These are phyloP conservation scores for Botrytis porri DNA, from an alignment of 2,329 filamentous ascomycete genomes.

Conservation along the genomic window DNA sequence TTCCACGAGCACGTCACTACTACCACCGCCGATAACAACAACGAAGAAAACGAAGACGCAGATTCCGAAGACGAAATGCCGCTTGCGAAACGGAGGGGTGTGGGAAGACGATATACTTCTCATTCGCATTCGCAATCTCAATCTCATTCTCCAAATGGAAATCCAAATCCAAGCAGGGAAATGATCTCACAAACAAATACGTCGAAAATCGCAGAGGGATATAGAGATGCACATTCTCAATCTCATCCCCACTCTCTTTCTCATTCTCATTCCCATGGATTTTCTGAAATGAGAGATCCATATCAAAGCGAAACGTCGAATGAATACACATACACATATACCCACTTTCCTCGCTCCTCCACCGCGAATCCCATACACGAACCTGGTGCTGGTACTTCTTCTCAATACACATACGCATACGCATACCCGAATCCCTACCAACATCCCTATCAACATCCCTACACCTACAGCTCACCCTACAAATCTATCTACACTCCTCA, in stretches of 20 bases:
- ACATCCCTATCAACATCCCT: neutral
- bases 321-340: neutral
- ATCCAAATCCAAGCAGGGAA: neutral
- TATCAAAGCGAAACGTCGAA: neutral
- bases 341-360: too few species aligned
- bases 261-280: neutral
- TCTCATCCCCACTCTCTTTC: neutral
- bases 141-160: neutral
- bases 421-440: neutral
- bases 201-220: neutral
- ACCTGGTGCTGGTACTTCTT: too few species aligned
- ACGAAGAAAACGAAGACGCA: neutral
- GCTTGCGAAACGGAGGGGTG: slow-evolving; percentile 26
- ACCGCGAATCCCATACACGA: too few species aligned
- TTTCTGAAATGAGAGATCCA: neutral
- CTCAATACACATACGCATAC: too few species aligned
- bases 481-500: neutral
- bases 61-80: slow-evolving; percentile 33
- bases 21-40: neutral
- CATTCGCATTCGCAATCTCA: too few species aligned
- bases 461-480: neutral
- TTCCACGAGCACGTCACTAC: neutral
- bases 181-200: neutral
- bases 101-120: neutral
- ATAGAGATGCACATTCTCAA: neutral